These are phyloP conservation scores for Ulvella scutata DNA, from an alignment of 139 green algal genomes.

Conservation along the genomic window DNA sequence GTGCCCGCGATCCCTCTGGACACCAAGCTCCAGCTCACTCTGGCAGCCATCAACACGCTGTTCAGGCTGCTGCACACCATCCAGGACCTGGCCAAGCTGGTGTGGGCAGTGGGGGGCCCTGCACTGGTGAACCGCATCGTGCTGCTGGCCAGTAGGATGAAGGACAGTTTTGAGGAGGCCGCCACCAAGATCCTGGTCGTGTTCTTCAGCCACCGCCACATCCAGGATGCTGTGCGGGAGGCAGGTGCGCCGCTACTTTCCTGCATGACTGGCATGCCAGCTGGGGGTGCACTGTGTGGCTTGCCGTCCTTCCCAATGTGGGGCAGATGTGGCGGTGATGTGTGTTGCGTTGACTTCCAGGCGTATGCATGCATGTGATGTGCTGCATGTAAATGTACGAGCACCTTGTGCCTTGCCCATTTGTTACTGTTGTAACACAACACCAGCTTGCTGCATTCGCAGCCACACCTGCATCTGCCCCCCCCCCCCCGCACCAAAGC, in stretches of 20 bases:
- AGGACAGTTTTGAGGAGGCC: slow-evolving; percentile 2
- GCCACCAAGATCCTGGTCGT: neutral
- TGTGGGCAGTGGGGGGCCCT: neutral
- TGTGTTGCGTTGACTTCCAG: no score
- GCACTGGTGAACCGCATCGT: slow-evolving; percentile 4
- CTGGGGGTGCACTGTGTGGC: no score
- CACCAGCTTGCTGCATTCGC: no score
- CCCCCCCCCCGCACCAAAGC: no score
- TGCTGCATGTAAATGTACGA: no score
- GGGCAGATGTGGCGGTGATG: no score
- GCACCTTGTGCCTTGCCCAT: no score
- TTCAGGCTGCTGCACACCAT: slow-evolving; percentile 2
- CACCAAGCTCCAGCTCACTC: neutral
- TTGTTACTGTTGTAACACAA: no score
- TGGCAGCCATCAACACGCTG: slow-evolving; percentile 1
- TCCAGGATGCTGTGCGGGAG: neutral
- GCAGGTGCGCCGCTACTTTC: neutral
- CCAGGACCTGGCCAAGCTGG: neutral
- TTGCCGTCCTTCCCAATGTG: no score
- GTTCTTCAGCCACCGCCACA: slow-evolving; percentile 1
- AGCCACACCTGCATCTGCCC: no score
- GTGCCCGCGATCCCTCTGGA: neutral
- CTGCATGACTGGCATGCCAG: no score
- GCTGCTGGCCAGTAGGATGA: neutral
- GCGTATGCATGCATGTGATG: no score